These are phyloP conservation scores for Leucocoprinus sp. DNA, from an alignment of 768 basidiomycete species.

Conservation along the genomic window DNA sequence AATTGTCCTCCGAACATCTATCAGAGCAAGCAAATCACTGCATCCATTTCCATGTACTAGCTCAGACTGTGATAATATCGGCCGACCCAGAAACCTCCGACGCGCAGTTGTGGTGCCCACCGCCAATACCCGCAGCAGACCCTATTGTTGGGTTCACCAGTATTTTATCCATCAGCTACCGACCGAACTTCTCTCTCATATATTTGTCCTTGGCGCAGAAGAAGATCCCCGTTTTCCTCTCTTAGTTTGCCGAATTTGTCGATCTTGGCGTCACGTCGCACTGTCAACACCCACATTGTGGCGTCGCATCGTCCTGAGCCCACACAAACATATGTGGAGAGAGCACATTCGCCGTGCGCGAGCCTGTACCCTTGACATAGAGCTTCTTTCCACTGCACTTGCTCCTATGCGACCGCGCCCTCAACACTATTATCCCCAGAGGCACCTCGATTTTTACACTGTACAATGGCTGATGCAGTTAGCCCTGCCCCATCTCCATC, in stretches of 20 bases:
- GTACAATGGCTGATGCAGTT: conserved; percentile 59
- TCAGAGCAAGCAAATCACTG: background rate
- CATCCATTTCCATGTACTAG: conserved; percentile 5
- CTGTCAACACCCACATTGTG: conserved; percentile 56
- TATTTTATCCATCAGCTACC: conserved; percentile 56
- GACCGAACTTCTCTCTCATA: conserved; percentile 51
- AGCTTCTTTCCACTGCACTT: conserved; percentile 30
- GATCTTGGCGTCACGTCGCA: conserved; percentile 53
- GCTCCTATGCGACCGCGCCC: conserved; percentile 19
- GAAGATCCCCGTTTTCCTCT: conserved; percentile 51
- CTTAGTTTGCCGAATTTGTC: conserved; percentile 61
- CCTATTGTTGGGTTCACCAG: conserved; percentile 14
- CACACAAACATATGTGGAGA: conserved; percentile 49
- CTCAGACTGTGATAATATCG: conserved; percentile 17
- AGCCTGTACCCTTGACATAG: conserved; percentile 54
- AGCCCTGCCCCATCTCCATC: conserved; percentile 40
- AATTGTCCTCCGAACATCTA: too few relatives aligned
- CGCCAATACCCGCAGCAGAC: conserved; percentile 7
- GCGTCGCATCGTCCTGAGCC: conserved; percentile 47
- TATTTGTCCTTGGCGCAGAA: conserved; percentile 54
- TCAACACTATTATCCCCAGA: conserved; percentile 16
- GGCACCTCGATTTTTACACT: conserved; percentile 31
- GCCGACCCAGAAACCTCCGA: conserved; percentile 29
- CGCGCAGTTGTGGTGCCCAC: conserved; percentile 19
- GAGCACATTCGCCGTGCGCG: conserved; percentile 53